Evolutionary conservation across 2,329 filamentous ascomycete species (phyloP), one percentile per base, ranked within the genome.

Genomic region (Colletotrichum sp.): DNA sequence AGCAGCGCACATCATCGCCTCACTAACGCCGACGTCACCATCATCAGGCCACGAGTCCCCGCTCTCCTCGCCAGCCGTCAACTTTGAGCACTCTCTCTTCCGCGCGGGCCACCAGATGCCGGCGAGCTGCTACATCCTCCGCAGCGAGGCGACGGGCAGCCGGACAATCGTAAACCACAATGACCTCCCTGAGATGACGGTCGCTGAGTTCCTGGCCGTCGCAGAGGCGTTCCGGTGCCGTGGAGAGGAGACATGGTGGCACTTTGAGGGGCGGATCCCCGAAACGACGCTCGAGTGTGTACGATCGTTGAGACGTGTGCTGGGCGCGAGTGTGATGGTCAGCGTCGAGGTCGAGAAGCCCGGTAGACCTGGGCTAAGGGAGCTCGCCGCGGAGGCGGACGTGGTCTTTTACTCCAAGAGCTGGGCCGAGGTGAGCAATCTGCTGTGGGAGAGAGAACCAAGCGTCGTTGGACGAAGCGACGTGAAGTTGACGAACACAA

Each of bases 301-400:
- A 69, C 84, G 80, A 55, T 83, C 90, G 77, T 80, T 94, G 76
- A 89, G 90, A 43, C 62, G 38, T 18, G 66, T 66, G 54, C 43
- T 76, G 34, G 69, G 58, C 47, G 69, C 66, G 18, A 33, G 61
- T 31, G 66, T 27, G 29, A 75, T 78, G 61, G 84, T 95, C 79
- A 95, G 93, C 80, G 90, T 95, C 68, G 93, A 95, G 81, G 84
- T 93, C 55, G 93, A 95, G 83, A 95, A 94, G 80, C 93, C 93
- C 3, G 87, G 86, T 15, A 88, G 93, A 13, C 81, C 83, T 33
- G 92, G 91, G 4, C 85, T 95, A 69, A 83, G 86, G 64, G 85
- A 89, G 33, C 86, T 94, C 62, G 92, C 92, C 31, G 84, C 85
- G 47, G 86, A 88, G 77, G 93, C 92, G 29, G 91, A 95, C 78